Percentiles rank a stretch among this genome's conserved stretches.
Evolutionary conservation across 495 filamentous ascomycete genomes (phyloP).

Genomic region (Penicillium herquei): DNA sequence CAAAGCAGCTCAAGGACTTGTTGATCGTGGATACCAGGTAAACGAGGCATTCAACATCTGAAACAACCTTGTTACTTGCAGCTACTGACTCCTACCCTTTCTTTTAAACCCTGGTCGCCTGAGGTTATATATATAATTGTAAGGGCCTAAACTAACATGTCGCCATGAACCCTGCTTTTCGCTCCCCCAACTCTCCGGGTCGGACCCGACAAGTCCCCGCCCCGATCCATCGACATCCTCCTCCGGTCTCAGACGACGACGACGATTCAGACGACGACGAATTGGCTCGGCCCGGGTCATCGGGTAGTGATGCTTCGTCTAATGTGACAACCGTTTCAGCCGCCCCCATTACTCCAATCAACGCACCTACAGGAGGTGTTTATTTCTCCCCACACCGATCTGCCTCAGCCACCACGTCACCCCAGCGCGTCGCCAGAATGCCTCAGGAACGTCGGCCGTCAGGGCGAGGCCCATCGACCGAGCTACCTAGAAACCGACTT

Average conservation of each 20-base stretch:
- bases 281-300: slow-evolving; percentile 42
- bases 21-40: background rate
- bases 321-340: slow-evolving; percentile 49
- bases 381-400: slow-evolving; percentile 41
- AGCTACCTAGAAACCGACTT: slow-evolving; percentile 42
- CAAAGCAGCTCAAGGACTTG: slow-evolving; percentile 13
- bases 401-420: slow-evolving; percentile 26
- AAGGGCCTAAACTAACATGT: slow-evolving; percentile 8
- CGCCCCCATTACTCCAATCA: slow-evolving; percentile 24
- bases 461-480: slow-evolving; percentile 38
- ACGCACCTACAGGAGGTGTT: slow-evolving; percentile 20
- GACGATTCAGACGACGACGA: slow-evolving; percentile 38
- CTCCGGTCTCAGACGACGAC: slow-evolving; percentile 20
- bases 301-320: slow-evolving; percentile 55
- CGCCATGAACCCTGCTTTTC: slow-evolving; percentile 25
- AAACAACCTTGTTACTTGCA: no score
- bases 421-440: slow-evolving; percentile 33
- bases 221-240: slow-evolving; percentile 17
- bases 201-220: slow-evolving; percentile 22
- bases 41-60: slow-evolving; percentile 5
- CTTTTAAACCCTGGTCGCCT: no score
- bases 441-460: slow-evolving; percentile 44
- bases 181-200: slow-evolving; percentile 33
- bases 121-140: slow-evolving; percentile 1
- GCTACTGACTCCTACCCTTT: no score